A percentile compares a stretch with the other conserved stretches of the same genome.
phyloP scores from a whole-genome alignment of 495 filamentous ascomycete species.

The Xylaria curta region DNA sequence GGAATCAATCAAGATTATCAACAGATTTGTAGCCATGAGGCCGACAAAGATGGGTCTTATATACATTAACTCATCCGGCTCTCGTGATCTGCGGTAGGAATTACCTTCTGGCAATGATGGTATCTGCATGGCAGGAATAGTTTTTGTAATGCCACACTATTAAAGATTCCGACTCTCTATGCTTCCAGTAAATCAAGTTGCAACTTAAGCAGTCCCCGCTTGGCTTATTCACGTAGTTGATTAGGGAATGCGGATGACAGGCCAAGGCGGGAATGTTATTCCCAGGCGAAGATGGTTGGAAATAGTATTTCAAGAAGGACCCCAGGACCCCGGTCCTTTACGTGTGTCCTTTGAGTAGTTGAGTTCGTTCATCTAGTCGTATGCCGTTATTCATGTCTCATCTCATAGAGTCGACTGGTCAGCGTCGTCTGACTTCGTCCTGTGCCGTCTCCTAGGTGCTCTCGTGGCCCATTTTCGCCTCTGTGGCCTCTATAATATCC shows the following conservation, averaged over 20 bases:
- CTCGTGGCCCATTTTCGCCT: neutral
- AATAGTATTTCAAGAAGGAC: neutral
- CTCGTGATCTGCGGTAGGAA: neutral
- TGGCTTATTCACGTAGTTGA: neutral
- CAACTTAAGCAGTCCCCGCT: neutral
- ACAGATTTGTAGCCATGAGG: neutral
- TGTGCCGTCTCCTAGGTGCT: constrained; percentile 11
- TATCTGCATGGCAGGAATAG: neutral
- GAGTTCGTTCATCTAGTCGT: constrained; percentile 7
- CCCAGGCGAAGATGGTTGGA: neutral
- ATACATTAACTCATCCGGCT: constrained; percentile 10
- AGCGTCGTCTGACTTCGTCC: neutral
- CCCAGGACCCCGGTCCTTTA: neutral
- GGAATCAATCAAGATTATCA: neutral
- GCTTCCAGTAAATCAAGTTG: neutral
- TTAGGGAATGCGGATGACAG: neutral
- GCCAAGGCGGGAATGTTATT: neutral
- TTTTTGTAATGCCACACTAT: neutral
- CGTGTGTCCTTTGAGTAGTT: neutral
- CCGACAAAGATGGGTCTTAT: neutral
- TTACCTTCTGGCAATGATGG: neutral
- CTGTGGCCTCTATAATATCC: neutral
- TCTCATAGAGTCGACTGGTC: neutral
- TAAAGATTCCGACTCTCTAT: no score
- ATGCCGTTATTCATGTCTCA: constrained; percentile 15